Conservation (phyloP, 1,284 basidiomycete species). For the Ganoderma sinense region DNA sequence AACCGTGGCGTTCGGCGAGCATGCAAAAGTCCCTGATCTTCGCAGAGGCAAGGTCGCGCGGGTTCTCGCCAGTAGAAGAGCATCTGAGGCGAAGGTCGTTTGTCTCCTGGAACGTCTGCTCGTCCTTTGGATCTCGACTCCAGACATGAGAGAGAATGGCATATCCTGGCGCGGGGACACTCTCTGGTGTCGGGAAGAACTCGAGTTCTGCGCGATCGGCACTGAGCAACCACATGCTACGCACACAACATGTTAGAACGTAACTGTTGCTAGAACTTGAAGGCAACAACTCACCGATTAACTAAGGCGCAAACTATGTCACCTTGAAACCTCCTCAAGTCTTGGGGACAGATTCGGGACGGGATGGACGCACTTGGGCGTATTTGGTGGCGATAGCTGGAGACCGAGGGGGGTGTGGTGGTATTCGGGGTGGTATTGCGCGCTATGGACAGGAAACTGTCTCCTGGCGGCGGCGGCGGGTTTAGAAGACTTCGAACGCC, state of each 20-base stretch:
- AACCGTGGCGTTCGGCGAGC: background rate
- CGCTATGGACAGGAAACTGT: background rate
- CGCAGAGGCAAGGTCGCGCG: background rate
- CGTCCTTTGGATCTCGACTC: background rate
- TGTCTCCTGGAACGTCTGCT: constrained; percentile 4
- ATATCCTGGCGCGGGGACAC: background rate
- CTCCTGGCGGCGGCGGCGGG: background rate
- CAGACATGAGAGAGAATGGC: constrained; percentile 9
- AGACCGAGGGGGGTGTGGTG: background rate
- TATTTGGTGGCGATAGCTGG: background rate
- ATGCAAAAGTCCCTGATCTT: background rate
- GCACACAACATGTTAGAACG: background rate
- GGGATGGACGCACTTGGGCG: background rate
- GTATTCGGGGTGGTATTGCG: background rate
- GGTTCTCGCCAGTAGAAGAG: background rate
- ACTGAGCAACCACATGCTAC: constrained; percentile 1
- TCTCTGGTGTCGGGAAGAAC: constrained; percentile 1
- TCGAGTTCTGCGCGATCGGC: background rate
- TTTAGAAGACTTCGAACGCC: background rate
- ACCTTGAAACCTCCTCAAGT: background rate
- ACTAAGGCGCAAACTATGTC: background rate
- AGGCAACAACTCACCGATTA: background rate
- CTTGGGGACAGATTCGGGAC: background rate
- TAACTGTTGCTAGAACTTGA: background rate
- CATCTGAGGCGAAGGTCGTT: background rate